These are phyloP conservation scores for Leucocoprinus sp. DNA, from an alignment of 768 basidiomycete species.

Conservation along the genomic window DNA sequence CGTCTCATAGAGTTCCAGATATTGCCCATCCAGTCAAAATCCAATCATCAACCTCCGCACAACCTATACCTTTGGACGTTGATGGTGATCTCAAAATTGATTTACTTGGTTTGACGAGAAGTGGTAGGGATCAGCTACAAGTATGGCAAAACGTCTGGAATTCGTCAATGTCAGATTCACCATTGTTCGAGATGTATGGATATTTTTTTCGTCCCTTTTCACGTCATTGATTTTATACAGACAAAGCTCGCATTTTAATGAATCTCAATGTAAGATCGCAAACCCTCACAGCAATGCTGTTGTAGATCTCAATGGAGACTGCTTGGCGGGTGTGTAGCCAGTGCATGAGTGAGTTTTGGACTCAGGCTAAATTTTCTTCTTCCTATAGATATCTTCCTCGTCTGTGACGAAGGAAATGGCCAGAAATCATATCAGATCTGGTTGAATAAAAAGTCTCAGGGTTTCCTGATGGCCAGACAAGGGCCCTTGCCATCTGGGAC, in stretches of 20 bases:
- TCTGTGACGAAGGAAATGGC: conserved; percentile 63
- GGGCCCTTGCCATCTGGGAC: conserved; percentile 67
- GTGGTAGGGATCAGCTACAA: conserved; percentile 34
- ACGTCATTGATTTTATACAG: conserved; percentile 25
- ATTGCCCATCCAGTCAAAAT: conserved; percentile 37
- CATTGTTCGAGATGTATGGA: conserved; percentile 62
- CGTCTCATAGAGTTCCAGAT: conserved; percentile 21
- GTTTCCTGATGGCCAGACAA: conserved; percentile 61
- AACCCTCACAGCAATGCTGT: conserved; percentile 94
- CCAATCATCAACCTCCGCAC: conserved; percentile 59
- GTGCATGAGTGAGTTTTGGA: too few species aligned
- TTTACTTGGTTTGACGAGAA: conserved; percentile 59
- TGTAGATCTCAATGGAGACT: conserved; percentile 92
- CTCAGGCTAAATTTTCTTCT: conserved; percentile 2
- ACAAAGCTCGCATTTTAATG: conserved; percentile 49
- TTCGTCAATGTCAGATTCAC: conserved; percentile 37
- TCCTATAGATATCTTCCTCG: conserved; percentile 81
- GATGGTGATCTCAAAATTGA: conserved; percentile 88
- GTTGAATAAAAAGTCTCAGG: conserved; percentile 74
- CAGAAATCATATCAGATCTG: conserved; percentile 79
- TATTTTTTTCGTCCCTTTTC: not conserved
- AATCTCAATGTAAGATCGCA: conserved; percentile 63
- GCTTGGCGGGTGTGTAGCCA: conserved; percentile 64
- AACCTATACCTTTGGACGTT: conserved; percentile 82
- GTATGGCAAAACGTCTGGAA: conserved; percentile 84